Base-by-base conservation (phyloP, 768 basidiomycete species). In the Coprinellus aureogranulatus region DNA sequence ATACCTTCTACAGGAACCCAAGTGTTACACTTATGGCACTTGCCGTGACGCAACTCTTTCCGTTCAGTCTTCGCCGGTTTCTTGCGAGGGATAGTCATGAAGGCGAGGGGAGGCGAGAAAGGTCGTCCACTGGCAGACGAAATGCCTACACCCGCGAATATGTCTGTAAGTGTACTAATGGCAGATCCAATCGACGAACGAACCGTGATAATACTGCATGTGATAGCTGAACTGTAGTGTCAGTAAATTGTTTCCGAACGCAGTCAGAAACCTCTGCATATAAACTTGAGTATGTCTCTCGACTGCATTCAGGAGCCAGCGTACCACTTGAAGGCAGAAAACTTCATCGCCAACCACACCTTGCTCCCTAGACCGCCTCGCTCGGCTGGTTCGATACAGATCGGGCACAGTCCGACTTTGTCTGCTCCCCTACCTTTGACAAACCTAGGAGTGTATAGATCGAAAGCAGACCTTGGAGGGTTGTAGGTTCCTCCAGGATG, bases 291-390 rank as follows among this genome's bases (percentile, higher is more conserved):
- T n/a, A n/a, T 54, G 27, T 44, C n/a, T 16, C 3, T 28, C 2
- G 12, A 6, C 49, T 8, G 22, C 25, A 37, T 2, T 16, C 30
- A 25, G 26, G 41, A 20, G 27, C 44, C 10, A 23, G 77, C 81
- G 16, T 58, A 86, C 88, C 75, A 90, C 89, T 92, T 91, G 75
- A 85, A 91, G 20, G 90, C 90, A 14, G 86, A 88, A 65, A 88
- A 86, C 62, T 91, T 91, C 82, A 85, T 90, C 2, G 84, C 81
- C 31, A 90, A 70, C 90, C 91, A 92, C 26, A 87, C 59, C 39
- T 78, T 77, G 63, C 81, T 83, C 2, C 81, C 81, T 55, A 80
- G 81, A 0, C 90, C 90, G 1, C 88, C 88, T 9, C 90, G 80
- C 22, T 71, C 72, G 3, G 65, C 67, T 37, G 75, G 68, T 68